A percentile compares a stretch with the other conserved stretches of the same genome.
These are phyloP conservation scores for Metarhizium robertsii DNA, from an alignment of 2,329 filamentous ascomycete genomes.

Conservation along the genomic window DNA sequence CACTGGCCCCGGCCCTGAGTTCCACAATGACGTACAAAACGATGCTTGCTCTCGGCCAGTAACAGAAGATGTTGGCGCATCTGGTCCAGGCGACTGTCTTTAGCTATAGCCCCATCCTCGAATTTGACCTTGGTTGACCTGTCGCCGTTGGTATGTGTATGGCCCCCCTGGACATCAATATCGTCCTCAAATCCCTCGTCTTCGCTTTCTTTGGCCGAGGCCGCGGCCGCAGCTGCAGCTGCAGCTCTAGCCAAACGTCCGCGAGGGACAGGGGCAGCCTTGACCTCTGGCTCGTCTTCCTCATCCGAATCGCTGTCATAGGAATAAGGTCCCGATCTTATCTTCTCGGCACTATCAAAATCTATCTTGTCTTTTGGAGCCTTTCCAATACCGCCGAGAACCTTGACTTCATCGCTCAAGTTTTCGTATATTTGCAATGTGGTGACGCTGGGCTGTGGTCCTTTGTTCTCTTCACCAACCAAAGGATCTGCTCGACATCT, in stretches of 20 bases:
- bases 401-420: constrained; percentile 41
- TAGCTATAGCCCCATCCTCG: constrained; percentile 33
- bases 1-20: constrained; percentile 59
- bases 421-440: constrained; percentile 48
- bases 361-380: constrained; percentile 37
- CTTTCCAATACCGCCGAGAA: constrained; percentile 49
- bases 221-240: neutral
- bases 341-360: constrained; percentile 36
- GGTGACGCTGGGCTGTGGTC: constrained; percentile 31
- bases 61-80: constrained; percentile 67
- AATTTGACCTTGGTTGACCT: constrained; percentile 40
- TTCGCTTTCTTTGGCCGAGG: constrained; percentile 12
- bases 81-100: constrained; percentile 41
- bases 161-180: constrained; percentile 6
- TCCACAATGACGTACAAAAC: constrained; percentile 61
- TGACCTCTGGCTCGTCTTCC: constrained; percentile 6
- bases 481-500: constrained; percentile 54
- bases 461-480: constrained; percentile 22
- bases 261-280: neutral
- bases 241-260: constrained; percentile 7
- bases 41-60: constrained; percentile 58
- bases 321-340: constrained; percentile 27
- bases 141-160: constrained; percentile 24
- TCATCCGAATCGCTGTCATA: constrained; percentile 25
- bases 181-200: constrained; percentile 25